phyloP scores from a whole-genome alignment of 2,329 filamentous ascomycete genomes.

The Fusarium euwallaceae region DNA sequence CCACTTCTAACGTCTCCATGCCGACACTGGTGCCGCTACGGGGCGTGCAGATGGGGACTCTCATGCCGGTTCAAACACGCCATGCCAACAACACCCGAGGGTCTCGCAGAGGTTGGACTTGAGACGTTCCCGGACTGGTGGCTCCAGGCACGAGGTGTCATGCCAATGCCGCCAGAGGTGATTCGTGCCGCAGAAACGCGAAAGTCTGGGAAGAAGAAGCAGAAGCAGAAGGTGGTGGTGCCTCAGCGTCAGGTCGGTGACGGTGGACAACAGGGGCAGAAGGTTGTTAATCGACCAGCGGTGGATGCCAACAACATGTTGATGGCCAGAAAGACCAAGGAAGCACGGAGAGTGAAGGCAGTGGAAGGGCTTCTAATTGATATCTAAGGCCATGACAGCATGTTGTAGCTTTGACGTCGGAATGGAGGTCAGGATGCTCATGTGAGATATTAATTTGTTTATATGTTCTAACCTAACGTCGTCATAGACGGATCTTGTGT shows the following conservation, averaged over 20 bases:
- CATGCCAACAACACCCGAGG: constrained; percentile 60
- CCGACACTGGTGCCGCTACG: constrained; percentile 63
- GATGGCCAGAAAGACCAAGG: background rate
- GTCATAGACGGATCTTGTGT: background rate
- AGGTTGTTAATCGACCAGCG: background rate
- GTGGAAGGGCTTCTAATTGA: constrained; percentile 31
- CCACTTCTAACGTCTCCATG: constrained; percentile 37
- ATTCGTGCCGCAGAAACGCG: constrained; percentile 11
- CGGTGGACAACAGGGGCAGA: background rate
- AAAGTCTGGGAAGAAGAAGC: constrained; percentile 25
- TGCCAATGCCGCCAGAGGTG: constrained; percentile 25
- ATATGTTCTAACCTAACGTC: background rate
- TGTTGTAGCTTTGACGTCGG: background rate
- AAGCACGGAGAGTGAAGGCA: background rate
- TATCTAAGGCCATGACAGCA: background rate
- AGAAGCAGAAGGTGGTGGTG: background rate
- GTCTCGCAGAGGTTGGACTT: constrained; percentile 59
- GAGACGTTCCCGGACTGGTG: constrained; percentile 60
- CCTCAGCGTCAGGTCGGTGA: background rate
- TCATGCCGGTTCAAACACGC: constrained; percentile 60
- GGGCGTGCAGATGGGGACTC: constrained; percentile 60
- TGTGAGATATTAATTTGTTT: background rate
- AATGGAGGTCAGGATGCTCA: background rate
- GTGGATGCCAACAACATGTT: constrained; percentile 5
- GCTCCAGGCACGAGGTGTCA: constrained; percentile 37